Evolutionary conservation across 129 eudicot species (phyloP).

Genomic region (Flaveria brownii): DNA sequence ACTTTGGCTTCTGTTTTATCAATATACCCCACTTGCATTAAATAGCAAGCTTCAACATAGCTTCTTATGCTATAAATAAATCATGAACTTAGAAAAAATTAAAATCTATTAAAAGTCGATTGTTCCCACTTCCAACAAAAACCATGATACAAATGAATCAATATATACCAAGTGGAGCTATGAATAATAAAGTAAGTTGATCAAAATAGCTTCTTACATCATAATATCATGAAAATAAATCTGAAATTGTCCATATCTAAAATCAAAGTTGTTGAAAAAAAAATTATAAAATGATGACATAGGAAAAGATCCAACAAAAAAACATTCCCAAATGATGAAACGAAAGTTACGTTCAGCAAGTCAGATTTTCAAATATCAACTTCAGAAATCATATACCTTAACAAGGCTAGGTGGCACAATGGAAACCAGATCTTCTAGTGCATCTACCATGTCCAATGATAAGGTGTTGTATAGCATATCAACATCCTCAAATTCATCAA

Average conservation of each 20-base stretch:
- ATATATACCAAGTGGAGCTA: background rate
- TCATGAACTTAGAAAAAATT: background rate
- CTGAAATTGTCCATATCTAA: background rate
- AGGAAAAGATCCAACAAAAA: background rate
- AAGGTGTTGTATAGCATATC: conserved; percentile 90
- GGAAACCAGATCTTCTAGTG: conserved; percentile 92
- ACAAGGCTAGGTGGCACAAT: conserved; percentile 79
- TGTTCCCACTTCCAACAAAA: background rate
- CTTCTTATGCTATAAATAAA: conserved; percentile 7
- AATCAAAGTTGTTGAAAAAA: conserved; percentile 1
- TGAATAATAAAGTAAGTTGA: background rate
- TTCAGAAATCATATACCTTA: conserved; percentile 58
- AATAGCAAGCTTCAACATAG: background rate
- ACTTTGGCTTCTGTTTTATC: background rate
- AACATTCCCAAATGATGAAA: background rate
- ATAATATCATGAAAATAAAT: conserved; percentile 21
- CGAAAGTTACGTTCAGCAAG: conserved; percentile 9
- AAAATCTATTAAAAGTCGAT: background rate
- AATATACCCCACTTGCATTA: conserved; percentile 11
- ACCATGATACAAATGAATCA: conserved; percentile 5
- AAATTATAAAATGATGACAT: background rate
- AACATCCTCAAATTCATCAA: conserved; percentile 94
- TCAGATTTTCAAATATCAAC: background rate
- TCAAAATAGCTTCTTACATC: conserved; percentile 1
- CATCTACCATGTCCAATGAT: conserved; percentile 91